Evolutionary conservation across 2,329 filamentous ascomycete species (phyloP), one percentile per base, ranked within the genome.

Genomic region (Fusarium ambrosium): DNA sequence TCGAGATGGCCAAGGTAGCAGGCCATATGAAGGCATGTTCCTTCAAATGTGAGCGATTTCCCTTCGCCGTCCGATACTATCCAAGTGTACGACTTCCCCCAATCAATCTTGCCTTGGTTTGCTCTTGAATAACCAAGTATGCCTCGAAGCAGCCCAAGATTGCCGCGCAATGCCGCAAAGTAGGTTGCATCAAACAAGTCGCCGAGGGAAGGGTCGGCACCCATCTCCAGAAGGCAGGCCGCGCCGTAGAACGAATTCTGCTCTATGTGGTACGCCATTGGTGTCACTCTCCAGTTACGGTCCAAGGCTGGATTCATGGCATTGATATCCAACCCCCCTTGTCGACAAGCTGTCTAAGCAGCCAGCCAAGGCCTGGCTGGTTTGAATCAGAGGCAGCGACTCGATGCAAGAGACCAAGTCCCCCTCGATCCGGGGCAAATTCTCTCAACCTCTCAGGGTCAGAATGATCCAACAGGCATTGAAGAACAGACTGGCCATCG

Each of bases 351-450:
- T 39, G 22, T 14, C 55, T 14, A 6, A 59, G 6, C 1, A 59
- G 34, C 55, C 34, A 59, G 16, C 10, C 34, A 39, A 59, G 14
- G 55, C 22, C 53, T 36, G 34, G 55, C 5, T 29, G 5, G 13
- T 39, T 9, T 18, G 55, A 59, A 34, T 34, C 32, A 7, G 20
- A 3, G 1, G 14, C 9, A 22, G 55, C 55, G 14, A 59, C 34
- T 37, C 55, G 55, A 39, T 59, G 55, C 20, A 59, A 14, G 20
- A 59, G 16, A 27, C 55, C 16, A 0, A 24, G 10, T 3, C 20
- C 14, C 4, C 13, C 1, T 22, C 16, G 14, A 13, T 29, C 34
- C 11, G 20, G 55, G 9, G 0, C 1, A 0, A 9, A 11, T 0
- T 64, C 55, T 4, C 56, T 32, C 27, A 64, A 8, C 13, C 20